Percentiles rank a stretch among this genome's conserved stretches.
These are phyloP conservation scores for Cyclotella sp. DNA, from an alignment of 108 stramenopile species.

Conservation along the genomic window DNA sequence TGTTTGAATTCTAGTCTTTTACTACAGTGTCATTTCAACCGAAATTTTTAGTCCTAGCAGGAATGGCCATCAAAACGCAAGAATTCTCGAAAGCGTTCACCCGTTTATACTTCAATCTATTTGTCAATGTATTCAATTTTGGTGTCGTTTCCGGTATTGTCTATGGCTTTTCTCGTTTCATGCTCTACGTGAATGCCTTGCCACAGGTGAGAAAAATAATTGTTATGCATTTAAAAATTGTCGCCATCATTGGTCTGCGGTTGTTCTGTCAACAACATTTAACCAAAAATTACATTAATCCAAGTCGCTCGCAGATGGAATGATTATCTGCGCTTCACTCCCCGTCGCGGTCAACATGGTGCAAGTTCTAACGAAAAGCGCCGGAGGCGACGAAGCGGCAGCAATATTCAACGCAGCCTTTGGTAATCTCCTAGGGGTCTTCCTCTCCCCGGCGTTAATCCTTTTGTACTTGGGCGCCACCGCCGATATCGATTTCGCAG, in stretches of 20 bases:
- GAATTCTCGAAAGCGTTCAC: conserved; percentile 83
- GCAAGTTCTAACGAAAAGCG: conserved; percentile 76
- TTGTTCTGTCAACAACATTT: background rate
- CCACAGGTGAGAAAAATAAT: conserved; percentile 13
- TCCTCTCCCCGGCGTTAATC: conserved; percentile 67
- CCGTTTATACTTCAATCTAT: conserved; percentile 71
- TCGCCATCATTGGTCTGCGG: too few species aligned
- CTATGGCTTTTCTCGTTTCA: conserved; percentile 62
- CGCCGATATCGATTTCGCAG: conserved; percentile 50
- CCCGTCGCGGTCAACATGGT: conserved; percentile 89
- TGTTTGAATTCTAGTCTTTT: background rate
- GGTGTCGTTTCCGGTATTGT: conserved; percentile 67
- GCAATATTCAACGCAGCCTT: conserved; percentile 81
- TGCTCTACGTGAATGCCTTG: conserved; percentile 52
- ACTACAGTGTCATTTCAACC: background rate
- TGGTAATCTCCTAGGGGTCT: conserved; percentile 71
- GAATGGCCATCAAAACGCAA: conserved; percentile 80
- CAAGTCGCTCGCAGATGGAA: conserved; percentile 57
- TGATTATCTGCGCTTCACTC: conserved; percentile 77
- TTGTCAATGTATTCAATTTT: conserved; percentile 82
- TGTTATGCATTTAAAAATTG: too few species aligned
- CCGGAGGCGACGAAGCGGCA: conserved; percentile 84
- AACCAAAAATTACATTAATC: background rate
- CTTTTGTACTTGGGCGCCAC: conserved; percentile 55
- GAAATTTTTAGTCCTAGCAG: conserved; percentile 54